A percentile compares a stretch with the other conserved stretches of the same genome.
These are phyloP conservation scores for Paecilomyces sp. DNA, from an alignment of 2,329 filamentous ascomycete genomes.

Conservation along the genomic window DNA sequence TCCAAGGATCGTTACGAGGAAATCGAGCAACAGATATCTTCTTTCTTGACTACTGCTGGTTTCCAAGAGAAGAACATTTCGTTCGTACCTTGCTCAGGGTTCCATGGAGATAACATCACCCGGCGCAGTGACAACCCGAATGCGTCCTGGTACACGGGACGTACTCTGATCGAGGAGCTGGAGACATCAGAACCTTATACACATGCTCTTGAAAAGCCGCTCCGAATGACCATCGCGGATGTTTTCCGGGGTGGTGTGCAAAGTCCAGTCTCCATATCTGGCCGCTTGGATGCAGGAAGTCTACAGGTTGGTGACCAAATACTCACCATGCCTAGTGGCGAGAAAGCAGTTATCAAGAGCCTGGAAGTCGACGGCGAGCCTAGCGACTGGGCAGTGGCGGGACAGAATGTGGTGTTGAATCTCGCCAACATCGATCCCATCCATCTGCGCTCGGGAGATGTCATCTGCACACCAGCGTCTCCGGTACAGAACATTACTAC, in stretches of 20 bases:
- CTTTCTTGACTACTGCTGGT: conserved; percentile 74
- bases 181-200: conserved; percentile 71
- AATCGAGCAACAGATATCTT: conserved; percentile 73
- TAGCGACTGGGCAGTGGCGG: conserved; percentile 84
- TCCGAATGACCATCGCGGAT: conserved; percentile 82
- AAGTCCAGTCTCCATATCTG: conserved; percentile 76
- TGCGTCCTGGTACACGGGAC: conserved; percentile 72
- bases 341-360: conserved; percentile 73
- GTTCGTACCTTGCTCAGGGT: conserved; percentile 84
- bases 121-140: conserved; percentile 40
- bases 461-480: conserved; percentile 64
- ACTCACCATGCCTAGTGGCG: conserved; percentile 70
- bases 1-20: conserved; percentile 74
- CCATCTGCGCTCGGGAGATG: conserved; percentile 76
- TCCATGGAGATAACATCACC: conserved; percentile 79
- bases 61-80: conserved; percentile 75
- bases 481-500: conserved; percentile 65
- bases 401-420: conserved; percentile 80
- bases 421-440: conserved; percentile 77
- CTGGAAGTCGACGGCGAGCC: conserved; percentile 68
- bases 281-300: conserved; percentile 76
- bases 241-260: conserved; percentile 74
- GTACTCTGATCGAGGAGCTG: conserved; percentile 73
- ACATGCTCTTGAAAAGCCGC: conserved; percentile 66
- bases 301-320: conserved; percentile 79